Base-by-base conservation (phyloP, 371 early-diverging fungal species). In the Mortierella sp. region DNA sequence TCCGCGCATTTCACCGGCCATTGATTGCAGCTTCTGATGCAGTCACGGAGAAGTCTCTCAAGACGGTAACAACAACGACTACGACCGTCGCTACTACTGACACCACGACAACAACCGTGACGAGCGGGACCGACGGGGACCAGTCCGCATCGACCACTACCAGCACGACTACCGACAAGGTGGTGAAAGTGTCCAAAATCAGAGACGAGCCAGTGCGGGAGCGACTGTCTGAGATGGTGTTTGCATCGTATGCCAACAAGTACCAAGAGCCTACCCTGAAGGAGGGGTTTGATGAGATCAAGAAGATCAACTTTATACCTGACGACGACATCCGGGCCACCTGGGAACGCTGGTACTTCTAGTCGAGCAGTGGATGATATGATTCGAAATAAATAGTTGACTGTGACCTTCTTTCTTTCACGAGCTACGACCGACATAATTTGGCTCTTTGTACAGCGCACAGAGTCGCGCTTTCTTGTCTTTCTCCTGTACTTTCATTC, bases 241-340 rank as follows among this genome's bases (percentile, higher is more conserved):
- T 91, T 79, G 77, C 88, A 6, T 83, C 83, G 26, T 95, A 89
- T 77, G 89, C 87, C 47, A 87, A 89, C 0, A 84, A 84, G 38
- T 90, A 92, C n/a, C 89, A 91, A 77, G 88, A 84, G 70, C 95
- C 95, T 7, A 81, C 79, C 0, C n/a, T 79, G 19, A 45, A 80
- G 0, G 96, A 96, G 84, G 96, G 95, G 2, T 94, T 93, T 79
- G 82, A 81, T 19, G 94, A 93, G 82, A 90, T 96, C 54, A 90
- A 91, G 74, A 77, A 79, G 48, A 92, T 96, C 68, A 87, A 91
- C 72, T 96, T 95, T 89, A 88, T 91, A 8, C 94, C 95, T 52
- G 92, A 92, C 38, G 92, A 87, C 34, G 83, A 87, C 28, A 87
- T 76, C 60, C 68, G 79, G 21, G 71, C 65, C 14, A 73, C 78